Evolutionary conservation across 208 protist species (phyloP).

Genomic region (Blastocrithidia nonstop): DNA sequence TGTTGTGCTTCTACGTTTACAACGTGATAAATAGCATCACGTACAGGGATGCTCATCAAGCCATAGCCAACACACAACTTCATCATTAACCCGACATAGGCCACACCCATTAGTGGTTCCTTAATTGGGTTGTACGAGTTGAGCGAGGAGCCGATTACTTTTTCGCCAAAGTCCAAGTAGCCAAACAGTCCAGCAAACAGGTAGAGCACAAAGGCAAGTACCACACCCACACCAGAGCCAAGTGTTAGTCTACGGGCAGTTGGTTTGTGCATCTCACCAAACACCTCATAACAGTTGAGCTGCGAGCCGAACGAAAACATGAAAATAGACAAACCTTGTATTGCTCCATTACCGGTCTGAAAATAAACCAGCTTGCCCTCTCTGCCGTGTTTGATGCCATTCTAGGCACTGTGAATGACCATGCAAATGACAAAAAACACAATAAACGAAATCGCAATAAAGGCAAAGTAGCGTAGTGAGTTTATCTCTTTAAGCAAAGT

Average conservation of each 20-base stretch:
- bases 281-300: constrained; percentile 31
- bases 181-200: constrained; percentile 31
- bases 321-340: constrained; percentile 22
- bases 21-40: constrained; percentile 20
- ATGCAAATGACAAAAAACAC: no score
- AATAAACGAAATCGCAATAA: no score
- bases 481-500: no score
- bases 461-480: no score
- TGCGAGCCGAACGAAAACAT: constrained; percentile 44
- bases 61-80: constrained; percentile 46
- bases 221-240: constrained; percentile 13
- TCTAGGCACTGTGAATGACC: no score
- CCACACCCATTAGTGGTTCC: constrained; percentile 15
- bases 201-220: constrained; percentile 33
- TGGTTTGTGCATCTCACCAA: constrained; percentile 15
- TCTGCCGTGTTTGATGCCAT: constrained; percentile 3
- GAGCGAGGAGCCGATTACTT: constrained; percentile 19
- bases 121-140: constrained; percentile 31
- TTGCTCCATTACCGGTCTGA: constrained; percentile 10
- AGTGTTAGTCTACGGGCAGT: constrained; percentile 9
- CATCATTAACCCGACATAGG: constrained; percentile 40
- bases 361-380: constrained; percentile 3
- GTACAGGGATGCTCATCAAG: constrained; percentile 19
- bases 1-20: constrained; percentile 11
- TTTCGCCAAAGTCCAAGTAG: constrained; percentile 44